Conservation (phyloP, 31 red algal genomes). For the Odonthalia washingtoniensis region DNA sequence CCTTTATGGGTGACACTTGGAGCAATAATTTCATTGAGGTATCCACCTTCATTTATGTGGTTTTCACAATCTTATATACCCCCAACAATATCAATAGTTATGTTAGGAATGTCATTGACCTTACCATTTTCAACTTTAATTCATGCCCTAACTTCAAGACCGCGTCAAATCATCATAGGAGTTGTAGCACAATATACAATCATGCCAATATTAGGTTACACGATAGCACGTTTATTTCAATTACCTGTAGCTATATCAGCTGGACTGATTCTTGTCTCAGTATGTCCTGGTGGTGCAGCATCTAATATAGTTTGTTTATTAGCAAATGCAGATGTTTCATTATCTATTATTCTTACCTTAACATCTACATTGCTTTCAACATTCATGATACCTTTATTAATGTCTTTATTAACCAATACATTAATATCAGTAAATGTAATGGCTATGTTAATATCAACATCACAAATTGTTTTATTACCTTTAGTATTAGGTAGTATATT, state of each 20-base stretch:
- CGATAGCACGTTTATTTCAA: constrained; percentile 33
- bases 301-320: constrained; percentile 91
- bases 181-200: constrained; percentile 86
- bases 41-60: constrained; percentile 80
- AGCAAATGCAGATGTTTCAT: constrained; percentile 86
- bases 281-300: constrained; percentile 94
- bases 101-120: constrained; percentile 97
- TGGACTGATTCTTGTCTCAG: constrained; percentile 87
- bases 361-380: constrained; percentile 76
- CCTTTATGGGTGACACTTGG: constrained; percentile 84
- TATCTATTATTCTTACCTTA: constrained; percentile 90
- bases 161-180: constrained; percentile 74
- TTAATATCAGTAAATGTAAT: constrained; percentile 74
- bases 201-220: constrained; percentile 82
- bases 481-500: constrained; percentile 68
- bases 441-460: constrained; percentile 69
- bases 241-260: constrained; percentile 70
- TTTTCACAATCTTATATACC: constrained; percentile 78
- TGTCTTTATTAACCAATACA: constrained; percentile 76
- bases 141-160: background rate
- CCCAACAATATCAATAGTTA: constrained; percentile 79
- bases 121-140: constrained; percentile 63
- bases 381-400: constrained; percentile 75
- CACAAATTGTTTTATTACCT: constrained; percentile 84
- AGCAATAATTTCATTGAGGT: constrained; percentile 50